Conservation (phyloP, 257 asterid genomes). For the Fraxinus quadrangulata region DNA sequence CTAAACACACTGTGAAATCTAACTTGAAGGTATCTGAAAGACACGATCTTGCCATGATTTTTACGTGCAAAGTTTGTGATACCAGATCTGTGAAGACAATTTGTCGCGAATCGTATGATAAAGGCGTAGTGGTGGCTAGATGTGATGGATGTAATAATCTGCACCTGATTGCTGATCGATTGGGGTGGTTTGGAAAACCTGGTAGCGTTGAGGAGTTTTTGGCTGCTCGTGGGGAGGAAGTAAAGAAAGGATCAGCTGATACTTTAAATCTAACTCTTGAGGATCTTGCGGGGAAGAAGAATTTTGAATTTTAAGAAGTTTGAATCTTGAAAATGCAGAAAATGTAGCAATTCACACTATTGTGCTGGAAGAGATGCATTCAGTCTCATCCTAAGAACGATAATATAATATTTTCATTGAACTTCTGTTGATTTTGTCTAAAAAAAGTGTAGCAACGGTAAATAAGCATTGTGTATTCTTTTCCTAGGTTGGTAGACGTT, state of each 20-base stretch:
- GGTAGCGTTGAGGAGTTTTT: slow-evolving; percentile 79
- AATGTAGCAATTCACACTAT: background rate
- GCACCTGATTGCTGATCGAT: slow-evolving; percentile 85
- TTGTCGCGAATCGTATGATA: slow-evolving; percentile 76
- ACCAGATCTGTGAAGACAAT: slow-evolving; percentile 71
- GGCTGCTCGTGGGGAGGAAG: slow-evolving; percentile 85
- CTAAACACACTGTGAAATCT: slow-evolving; percentile 48
- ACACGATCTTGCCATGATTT: slow-evolving; percentile 75
- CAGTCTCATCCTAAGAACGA: background rate
- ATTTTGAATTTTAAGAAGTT: slow-evolving; percentile 18
- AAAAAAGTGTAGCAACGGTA: background rate
- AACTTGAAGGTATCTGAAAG: slow-evolving; percentile 59
- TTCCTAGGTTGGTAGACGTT: background rate
- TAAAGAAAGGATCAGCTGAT: slow-evolving; percentile 65
- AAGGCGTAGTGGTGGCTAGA: slow-evolving; percentile 83
- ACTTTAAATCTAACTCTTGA: slow-evolving; percentile 71
- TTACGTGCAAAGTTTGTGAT: slow-evolving; percentile 82
- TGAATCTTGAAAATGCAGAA: background rate
- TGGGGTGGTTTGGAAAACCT: slow-evolving; percentile 93
- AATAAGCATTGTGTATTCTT: background rate
- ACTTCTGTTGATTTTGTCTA: background rate
- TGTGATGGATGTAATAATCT: slow-evolving; percentile 80
- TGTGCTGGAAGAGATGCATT: background rate
- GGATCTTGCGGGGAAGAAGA: slow-evolving; percentile 67
- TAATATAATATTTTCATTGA: background rate